These are phyloP conservation scores for Wilcoxina mikolae DNA, from an alignment of 495 filamentous ascomycete genomes.

Conservation along the genomic window DNA sequence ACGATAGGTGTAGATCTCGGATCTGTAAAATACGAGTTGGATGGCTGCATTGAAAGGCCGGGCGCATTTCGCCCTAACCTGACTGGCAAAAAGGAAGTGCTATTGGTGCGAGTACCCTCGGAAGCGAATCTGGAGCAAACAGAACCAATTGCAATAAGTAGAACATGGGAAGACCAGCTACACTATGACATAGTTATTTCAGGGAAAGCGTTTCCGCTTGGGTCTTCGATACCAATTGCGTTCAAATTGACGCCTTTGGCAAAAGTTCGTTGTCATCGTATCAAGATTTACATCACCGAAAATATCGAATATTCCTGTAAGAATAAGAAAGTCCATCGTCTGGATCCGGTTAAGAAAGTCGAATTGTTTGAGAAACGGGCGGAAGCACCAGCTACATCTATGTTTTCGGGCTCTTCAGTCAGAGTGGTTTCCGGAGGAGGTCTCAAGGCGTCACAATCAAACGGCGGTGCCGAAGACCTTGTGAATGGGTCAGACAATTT, in stretches of 20 bases:
- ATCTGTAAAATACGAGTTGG: conserved; percentile 75
- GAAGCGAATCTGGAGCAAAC: conserved; percentile 86
- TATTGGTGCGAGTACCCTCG: conserved; percentile 72
- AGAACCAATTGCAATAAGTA: conserved; percentile 91
- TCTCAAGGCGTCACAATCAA: conserved; percentile 33
- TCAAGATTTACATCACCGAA: conserved; percentile 90
- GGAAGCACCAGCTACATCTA: conserved; percentile 59
- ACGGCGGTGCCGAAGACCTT: conserved; percentile 30
- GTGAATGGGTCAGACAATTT: conserved; percentile 49
- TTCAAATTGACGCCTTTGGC: conserved; percentile 94
- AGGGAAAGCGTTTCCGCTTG: conserved; percentile 92
- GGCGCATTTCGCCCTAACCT: conserved; percentile 89
- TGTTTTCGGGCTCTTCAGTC: conserved; percentile 66
- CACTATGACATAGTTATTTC: conserved; percentile 99
- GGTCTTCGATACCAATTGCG: conserved; percentile 83
- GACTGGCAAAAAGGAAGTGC: conserved; percentile 67
- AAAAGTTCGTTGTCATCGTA: conserved; percentile 90
- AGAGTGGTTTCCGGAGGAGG: conserved; percentile 72
- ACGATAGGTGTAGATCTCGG: conserved; percentile 83
- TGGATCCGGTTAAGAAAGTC: conserved; percentile 73
- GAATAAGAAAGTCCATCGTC: conserved; percentile 73
- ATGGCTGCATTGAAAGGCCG: conserved; percentile 73
- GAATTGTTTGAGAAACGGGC: conserved; percentile 82
- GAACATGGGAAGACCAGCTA: conserved; percentile 95
- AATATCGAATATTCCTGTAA: conserved; percentile 85